Percentiles rank a stretch among this genome's conserved stretches.
phyloP scores from a whole-genome alignment of 805 yeast species.

The Hermanozyma aechmeae region DNA sequence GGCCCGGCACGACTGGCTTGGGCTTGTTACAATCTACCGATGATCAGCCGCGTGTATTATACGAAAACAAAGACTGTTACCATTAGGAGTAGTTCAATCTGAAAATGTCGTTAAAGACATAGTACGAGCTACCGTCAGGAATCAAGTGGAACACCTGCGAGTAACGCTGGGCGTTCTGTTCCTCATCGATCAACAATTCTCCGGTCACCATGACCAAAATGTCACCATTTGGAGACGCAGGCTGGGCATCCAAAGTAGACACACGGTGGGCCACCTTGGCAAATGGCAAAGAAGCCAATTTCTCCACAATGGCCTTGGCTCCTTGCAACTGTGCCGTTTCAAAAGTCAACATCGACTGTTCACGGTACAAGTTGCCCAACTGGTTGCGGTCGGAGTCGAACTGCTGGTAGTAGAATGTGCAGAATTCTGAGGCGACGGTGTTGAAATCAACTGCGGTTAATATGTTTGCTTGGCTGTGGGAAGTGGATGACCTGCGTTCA shows the following conservation, averaged over 20 bases:
- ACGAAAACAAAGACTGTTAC: neutral
- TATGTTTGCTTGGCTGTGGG: too few relatives aligned
- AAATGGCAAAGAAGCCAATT: conserved; percentile 82
- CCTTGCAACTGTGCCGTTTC: conserved; percentile 95
- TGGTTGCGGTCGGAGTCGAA: conserved; percentile 89
- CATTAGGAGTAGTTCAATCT: conserved; percentile 76
- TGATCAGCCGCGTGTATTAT: too few relatives aligned
- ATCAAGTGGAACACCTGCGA: conserved; percentile 96
- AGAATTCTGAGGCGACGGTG: conserved; percentile 64
- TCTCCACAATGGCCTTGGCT: conserved; percentile 85
- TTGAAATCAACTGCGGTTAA: conserved; percentile 8
- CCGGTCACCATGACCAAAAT: conserved; percentile 98
- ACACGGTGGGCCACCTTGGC: conserved; percentile 89
- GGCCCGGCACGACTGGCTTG: too few relatives aligned
- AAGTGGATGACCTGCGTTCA: too few relatives aligned
- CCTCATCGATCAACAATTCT: conserved; percentile 86
- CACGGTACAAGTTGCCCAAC: conserved; percentile 90
- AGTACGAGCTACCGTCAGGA: conserved; percentile 87
- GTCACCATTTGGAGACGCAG: conserved; percentile 87
- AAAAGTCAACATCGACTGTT: conserved; percentile 94
- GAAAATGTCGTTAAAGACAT: conserved; percentile 93
- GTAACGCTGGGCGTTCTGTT: conserved; percentile 90
- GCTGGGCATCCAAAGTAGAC: conserved; percentile 95
- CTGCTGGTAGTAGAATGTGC: conserved; percentile 90
- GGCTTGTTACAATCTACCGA: too few relatives aligned